Percentiles rank a stretch among this genome's conserved stretches.
phyloP scores from a whole-genome alignment of 1,284 basidiomycete species.

The Caloboletus firmus region DNA sequence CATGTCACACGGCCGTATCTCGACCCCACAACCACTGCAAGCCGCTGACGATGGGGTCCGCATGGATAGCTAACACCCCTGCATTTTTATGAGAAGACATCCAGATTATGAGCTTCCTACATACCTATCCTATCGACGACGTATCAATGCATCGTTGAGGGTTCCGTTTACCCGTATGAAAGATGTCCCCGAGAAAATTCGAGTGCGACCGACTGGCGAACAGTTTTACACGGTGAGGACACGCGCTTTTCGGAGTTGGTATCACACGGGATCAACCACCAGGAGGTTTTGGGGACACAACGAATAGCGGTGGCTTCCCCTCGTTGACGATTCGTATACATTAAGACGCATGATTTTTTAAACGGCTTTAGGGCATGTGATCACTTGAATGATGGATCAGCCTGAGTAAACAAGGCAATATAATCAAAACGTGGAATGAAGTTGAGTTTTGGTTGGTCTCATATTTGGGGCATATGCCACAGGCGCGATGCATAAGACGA shows the following conservation, averaged over 20 bases:
- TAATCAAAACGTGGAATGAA: not conserved
- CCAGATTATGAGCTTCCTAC: conserved; percentile 16
- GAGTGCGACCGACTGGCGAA: not conserved
- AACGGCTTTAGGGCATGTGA: not conserved
- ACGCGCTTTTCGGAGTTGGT: too few species aligned
- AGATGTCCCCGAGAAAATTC: not conserved
- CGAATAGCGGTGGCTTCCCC: not conserved
- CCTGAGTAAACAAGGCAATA: too few species aligned
- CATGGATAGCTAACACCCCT: too few species aligned
- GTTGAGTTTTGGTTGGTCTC: conserved; percentile 4
- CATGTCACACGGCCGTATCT: too few species aligned
- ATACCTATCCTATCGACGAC: conserved; percentile 14
- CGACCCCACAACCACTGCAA: too few species aligned
- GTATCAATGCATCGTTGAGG: conserved; percentile 4
- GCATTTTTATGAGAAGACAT: too few species aligned
- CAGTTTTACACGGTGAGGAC: not conserved
- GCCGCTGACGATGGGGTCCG: too few species aligned
- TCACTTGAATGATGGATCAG: not conserved
- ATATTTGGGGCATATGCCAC: conserved; percentile 12
- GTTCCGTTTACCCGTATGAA: conserved; percentile 12
- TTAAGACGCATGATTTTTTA: not conserved
- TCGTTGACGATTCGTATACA: not conserved
- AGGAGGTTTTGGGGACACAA: not conserved
- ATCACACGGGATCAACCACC: conserved; percentile 5
- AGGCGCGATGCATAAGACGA: conserved; percentile 13